phyloP scores from a whole-genome alignment of 2,329 filamentous ascomycete species.

The Fusarium mundagurra region DNA sequence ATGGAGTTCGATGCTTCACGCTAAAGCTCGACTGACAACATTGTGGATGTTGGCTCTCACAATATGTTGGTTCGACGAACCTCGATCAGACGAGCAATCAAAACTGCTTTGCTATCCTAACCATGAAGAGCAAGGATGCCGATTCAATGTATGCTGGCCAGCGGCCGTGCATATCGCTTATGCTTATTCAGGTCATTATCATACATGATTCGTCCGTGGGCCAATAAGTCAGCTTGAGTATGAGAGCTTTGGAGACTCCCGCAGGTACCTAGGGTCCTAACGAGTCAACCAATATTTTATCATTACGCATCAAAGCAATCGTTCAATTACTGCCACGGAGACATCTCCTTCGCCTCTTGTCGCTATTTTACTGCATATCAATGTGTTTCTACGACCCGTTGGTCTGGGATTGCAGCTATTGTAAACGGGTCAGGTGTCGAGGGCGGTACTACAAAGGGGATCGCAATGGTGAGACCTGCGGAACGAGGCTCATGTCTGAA shows the following conservation, averaged over 20 bases:
- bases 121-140: neutral
- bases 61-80: neutral
- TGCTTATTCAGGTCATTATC: neutral
- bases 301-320: accelerated
- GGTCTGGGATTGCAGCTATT: neutral
- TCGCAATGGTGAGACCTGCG: neutral
- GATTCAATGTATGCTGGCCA: neutral
- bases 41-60: neutral
- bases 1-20: neutral
- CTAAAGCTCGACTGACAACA: neutral
- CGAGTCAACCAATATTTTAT: neutral
- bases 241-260: neutral
- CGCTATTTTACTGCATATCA: neutral
- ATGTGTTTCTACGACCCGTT: neutral
- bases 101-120: neutral
- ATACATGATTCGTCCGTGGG: neutral
- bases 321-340: neutral
- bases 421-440: neutral
- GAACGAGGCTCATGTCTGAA: neutral
- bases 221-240: neutral
- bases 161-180: neutral
- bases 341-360: neutral
- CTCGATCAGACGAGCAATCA: neutral
- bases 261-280: neutral
- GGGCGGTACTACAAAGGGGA: neutral